Conservation (phyloP, 768 basidiomycete species). For the Tricholoma bakamatsutake region DNA sequence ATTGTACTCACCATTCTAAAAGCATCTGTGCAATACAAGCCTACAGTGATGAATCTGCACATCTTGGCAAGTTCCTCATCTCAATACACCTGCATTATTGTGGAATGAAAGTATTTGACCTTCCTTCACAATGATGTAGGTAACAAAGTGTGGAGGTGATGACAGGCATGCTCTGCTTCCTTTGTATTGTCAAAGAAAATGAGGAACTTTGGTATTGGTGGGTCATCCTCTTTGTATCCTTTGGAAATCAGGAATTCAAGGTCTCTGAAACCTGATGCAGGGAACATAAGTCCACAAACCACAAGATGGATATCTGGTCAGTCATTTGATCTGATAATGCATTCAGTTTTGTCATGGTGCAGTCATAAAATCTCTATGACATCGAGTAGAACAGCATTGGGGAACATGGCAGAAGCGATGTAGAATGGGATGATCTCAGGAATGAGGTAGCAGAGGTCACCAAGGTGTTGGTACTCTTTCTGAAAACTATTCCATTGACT, state of each 20-base stretch:
- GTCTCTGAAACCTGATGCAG: constrained; percentile 6
- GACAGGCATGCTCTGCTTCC: constrained; percentile 4
- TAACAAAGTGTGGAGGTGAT: constrained; percentile 6
- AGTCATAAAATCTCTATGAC: constrained; percentile 21
- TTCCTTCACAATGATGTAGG: constrained; percentile 3
- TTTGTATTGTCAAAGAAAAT: constrained; percentile 8
- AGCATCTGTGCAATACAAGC: constrained; percentile 21
- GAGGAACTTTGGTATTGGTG: constrained; percentile 11
- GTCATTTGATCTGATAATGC: constrained; percentile 14
- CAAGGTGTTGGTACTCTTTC: constrained; percentile 25
- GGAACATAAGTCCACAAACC: constrained; percentile 4
- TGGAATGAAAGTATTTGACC: constrained; percentile 5
- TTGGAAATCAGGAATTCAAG: constrained; percentile 6
- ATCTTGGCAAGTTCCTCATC: constrained; percentile 4
- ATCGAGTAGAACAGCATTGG: not conserved
- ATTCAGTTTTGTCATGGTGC: constrained; percentile 3
- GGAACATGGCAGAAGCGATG: constrained; percentile 19
- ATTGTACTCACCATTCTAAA: too few relatives aligned
- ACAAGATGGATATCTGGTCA: constrained; percentile 3
- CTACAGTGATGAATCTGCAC: constrained; percentile 18
- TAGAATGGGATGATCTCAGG: constrained; percentile 18
- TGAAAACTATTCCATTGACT: constrained; percentile 7
- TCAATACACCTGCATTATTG: constrained; percentile 7
- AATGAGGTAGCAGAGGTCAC: constrained; percentile 14
- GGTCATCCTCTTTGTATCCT: not conserved